phyloP scores from a whole-genome alignment of 495 filamentous ascomycete genomes.

The Endocarpon pusillum region DNA sequence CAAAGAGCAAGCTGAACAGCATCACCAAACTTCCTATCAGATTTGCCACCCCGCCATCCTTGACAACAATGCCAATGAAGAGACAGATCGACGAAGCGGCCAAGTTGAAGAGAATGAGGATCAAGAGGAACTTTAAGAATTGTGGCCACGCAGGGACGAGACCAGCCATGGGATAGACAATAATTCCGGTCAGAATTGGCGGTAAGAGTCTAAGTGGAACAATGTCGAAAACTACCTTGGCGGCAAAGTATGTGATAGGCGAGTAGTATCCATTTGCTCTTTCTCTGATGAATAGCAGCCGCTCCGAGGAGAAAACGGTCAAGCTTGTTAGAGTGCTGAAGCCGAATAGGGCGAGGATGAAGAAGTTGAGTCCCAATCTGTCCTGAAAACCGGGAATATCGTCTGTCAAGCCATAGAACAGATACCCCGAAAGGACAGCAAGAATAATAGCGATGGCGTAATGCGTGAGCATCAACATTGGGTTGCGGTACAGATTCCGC shows the following conservation, averaged over 20 bases:
- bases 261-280: conserved; percentile 94
- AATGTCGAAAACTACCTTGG: conserved; percentile 91
- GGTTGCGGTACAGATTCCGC: conserved; percentile 95
- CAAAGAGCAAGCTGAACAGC: conserved; percentile 92
- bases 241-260: conserved; percentile 90
- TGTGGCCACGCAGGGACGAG: conserved; percentile 64
- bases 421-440: conserved; percentile 80
- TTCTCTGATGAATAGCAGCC: conserved; percentile 84
- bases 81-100: conserved; percentile 84
- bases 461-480: conserved; percentile 96
- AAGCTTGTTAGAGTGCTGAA: conserved; percentile 91
- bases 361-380: conserved; percentile 95
- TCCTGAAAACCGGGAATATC: conserved; percentile 98
- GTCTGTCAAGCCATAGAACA: conserved; percentile 92
- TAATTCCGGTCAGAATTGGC: conserved; percentile 89
- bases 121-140: conserved; percentile 81
- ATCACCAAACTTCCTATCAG: conserved; percentile 90
- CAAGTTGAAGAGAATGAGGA: conserved; percentile 89
- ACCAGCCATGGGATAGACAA: conserved; percentile 98
- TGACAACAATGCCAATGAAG: conserved; percentile 92
- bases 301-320: conserved; percentile 84
- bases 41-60: conserved; percentile 83
- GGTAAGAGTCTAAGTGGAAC: conserved; percentile 86
- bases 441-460: conserved; percentile 97
- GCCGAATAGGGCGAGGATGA: conserved; percentile 85